These are phyloP conservation scores for Nidularia sp. DNA, from an alignment of 768 basidiomycete species.

Conservation along the genomic window DNA sequence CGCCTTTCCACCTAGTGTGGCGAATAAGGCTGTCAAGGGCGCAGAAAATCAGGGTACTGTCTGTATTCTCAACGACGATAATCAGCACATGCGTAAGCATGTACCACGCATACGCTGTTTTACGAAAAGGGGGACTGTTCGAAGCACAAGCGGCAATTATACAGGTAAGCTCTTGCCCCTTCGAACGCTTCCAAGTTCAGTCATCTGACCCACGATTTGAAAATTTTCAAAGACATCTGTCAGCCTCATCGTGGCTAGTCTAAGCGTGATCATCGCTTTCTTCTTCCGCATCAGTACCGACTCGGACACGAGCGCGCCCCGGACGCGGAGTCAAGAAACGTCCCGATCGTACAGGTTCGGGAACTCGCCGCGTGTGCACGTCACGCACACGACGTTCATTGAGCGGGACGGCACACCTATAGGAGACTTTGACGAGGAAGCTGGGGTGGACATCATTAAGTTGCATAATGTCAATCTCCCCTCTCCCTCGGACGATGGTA, in stretches of 20 bases:
- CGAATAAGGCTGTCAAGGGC: background rate
- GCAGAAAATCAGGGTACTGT: background rate
- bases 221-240: slow-evolving; percentile 20
- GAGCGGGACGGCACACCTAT: background rate
- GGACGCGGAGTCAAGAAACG: background rate
- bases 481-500: too few species aligned
- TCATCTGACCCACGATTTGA: background rate
- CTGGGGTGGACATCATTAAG: background rate
- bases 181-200: too few species aligned
- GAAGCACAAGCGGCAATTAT: background rate
- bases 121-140: background rate
- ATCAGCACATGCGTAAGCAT: background rate
- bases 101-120: background rate
- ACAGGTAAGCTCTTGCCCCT: background rate
- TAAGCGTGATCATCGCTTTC: slow-evolving; percentile 32
- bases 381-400: too few species aligned
- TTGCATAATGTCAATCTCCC: background rate
- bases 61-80: background rate
- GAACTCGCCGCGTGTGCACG: too few species aligned
- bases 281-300: slow-evolving; percentile 19
- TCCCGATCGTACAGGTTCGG: background rate
- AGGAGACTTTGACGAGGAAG: background rate
- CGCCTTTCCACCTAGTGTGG: background rate
- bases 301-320: background rate
- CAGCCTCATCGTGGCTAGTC: slow-evolving; percentile 36